Base-by-base conservation (phyloP, 129 eudicot genomes). In the Logfia minima region DNA sequence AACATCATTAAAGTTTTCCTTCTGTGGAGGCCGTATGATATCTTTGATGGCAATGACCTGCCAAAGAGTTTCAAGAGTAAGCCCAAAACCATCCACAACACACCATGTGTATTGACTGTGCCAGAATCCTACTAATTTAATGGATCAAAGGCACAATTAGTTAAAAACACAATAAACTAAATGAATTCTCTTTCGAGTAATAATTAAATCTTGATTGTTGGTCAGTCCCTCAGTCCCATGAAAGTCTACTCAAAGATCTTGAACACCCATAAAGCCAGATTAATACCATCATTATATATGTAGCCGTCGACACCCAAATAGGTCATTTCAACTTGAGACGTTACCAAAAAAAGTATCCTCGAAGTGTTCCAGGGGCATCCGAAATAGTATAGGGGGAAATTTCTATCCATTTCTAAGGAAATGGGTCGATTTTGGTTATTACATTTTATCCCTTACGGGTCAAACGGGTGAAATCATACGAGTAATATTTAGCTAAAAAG, bases 31-130 rank as follows among this genome's bases (percentile, higher is more conserved):
- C 61, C 97, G 80, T 67, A 93, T 93, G 67, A 93, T 84, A 79
- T 93, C 98, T 80, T 89, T 89, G 37, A 91, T 69, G 53, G 96
- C 92, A 79, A 93, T 86, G 52, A 93, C 90, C 98, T 93, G 98
- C 56, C 41, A 43, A 19, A n/a, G 26, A 21, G 63, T 58, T 11
- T 11, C n/a, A 65, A 65, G 45, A 65, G 22, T 66, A 66, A 32
- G 19, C 18, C 23, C 39, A 41, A 61, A 60, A 74, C 41, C 78
- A 41, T 22, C 41, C 58, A 74, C 78, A 74, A 74, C 41, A 60
- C 17, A 22, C 6, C 35, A 62, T 31, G 18, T 4, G 4, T 32
- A 53, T 31, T 35, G 58, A 59, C 37, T 1, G 14, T 24, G 79
- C 48, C 79, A 51, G 8, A 8, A 43, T 28, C 51, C 58, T 75